Evolutionary conservation across 768 basidiomycete species (phyloP), one percentile per base, ranked within the genome.

Genomic region (Cystofilobasidium capitatum): DNA sequence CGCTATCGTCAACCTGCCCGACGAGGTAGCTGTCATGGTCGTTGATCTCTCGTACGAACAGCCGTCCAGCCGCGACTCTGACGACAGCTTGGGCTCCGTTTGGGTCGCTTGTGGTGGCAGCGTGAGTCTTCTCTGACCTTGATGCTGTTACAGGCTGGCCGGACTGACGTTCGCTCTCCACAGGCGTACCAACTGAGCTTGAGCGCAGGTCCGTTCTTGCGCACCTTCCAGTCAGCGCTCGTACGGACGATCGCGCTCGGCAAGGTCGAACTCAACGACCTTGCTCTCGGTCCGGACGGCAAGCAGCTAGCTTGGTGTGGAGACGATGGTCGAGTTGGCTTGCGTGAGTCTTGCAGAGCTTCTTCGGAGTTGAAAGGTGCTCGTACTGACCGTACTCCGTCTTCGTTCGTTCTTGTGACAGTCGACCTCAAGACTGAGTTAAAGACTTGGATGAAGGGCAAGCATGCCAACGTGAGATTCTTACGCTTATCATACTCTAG

Each of bases 91-190:
- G 55, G 65, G 65, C 14, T 33, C 22, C 2, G 58, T 66, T 35
- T 66, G 65, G 65, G 45, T 66, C 37, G 65, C 65, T 13, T 66
- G 65, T 26, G 65, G 65, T 5, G 26, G 33, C 22, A 58, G 60
- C n/a, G 65, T 66, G 8, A 49, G 45, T 37, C 13, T 22, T 55
- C 16, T 13, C 40, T 10, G 3, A 26, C 20, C 20, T 35, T 40
- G 3, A 16, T 22, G n/a, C 37, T 26, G n/a, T 36, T 35, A 20
- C 22, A 17, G 37, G 26, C 22, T 17, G n/a, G 12, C 7, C 37
- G 29, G 16, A 20, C 59, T 45, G 37, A 29, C n/a, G 9, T 42
- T 33, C 13, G n/a, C 40, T n/a, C 31, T 24, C 17, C 13, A 31
- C 44, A 66, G 58, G 42, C 35, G 7, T 58, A 59, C 47, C 45